These are phyloP conservation scores for Cucumis melo DNA, from an alignment of 306 rosid species.

Conservation along the genomic window DNA sequence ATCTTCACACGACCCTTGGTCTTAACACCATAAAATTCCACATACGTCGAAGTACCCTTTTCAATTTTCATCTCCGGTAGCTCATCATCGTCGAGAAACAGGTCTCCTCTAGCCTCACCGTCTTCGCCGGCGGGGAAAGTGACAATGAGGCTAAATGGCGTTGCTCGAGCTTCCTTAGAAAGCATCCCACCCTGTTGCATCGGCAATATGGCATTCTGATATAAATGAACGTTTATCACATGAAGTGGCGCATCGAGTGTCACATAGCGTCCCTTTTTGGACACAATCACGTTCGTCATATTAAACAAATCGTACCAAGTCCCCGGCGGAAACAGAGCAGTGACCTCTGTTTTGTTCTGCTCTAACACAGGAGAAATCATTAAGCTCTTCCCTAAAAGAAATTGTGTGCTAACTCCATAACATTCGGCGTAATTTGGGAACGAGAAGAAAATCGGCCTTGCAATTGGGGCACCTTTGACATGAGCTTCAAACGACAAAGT, in stretches of 20 bases:
- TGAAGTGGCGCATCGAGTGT: constrained; percentile 76
- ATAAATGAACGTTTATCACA: constrained; percentile 72
- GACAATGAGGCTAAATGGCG: constrained; percentile 59
- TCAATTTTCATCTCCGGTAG: constrained; percentile 63
- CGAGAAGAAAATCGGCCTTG: constrained; percentile 86
- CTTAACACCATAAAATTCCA: constrained; percentile 47
- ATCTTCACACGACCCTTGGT: constrained; percentile 47
- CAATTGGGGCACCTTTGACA: constrained; percentile 67
- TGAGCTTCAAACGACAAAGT: constrained; percentile 78
- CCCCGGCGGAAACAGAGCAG: constrained; percentile 86
- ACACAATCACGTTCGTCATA: constrained; percentile 35
- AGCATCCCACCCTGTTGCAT: constrained; percentile 79
- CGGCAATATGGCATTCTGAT: constrained; percentile 70
- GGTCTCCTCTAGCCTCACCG: constrained; percentile 59
- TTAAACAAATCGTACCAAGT: constrained; percentile 73
- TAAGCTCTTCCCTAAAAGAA: constrained; percentile 60
- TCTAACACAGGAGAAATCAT: constrained; percentile 81
- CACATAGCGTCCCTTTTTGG: constrained; percentile 43
- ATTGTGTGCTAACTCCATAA: constrained; percentile 71
- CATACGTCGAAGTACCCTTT: constrained; percentile 51
- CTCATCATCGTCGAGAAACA: constrained; percentile 68
- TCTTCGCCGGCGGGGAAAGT: constrained; percentile 61
- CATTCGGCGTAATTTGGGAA: constrained; percentile 50
- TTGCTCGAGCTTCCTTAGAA: constrained; percentile 63
- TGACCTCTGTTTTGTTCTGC: constrained; percentile 50